A percentile compares a stretch with the other conserved stretches of the same genome.
phyloP scores from a whole-genome alignment of 371 early-diverging fungal species.

The Mortierella sp. region DNA sequence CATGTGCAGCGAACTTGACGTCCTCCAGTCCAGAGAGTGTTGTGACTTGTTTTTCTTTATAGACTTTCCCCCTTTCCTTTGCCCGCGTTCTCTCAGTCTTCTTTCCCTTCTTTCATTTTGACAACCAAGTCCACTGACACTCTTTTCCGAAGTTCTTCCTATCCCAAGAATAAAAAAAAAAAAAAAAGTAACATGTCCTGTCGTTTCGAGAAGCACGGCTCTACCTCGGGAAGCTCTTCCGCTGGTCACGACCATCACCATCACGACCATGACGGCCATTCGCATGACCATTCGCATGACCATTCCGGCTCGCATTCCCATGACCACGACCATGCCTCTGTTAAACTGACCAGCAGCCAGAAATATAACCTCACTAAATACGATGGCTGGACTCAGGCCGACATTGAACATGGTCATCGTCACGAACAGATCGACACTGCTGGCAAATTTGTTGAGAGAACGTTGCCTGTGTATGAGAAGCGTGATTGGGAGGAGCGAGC shows the following conservation, averaged over 20 bases:
- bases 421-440: constrained; percentile 92
- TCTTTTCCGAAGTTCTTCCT: background rate
- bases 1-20: too few relatives aligned
- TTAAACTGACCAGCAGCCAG: constrained; percentile 38
- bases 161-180: background rate
- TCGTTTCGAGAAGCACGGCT: constrained; percentile 52
- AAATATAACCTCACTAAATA: constrained; percentile 47
- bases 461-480: constrained; percentile 71
- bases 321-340: constrained; percentile 19
- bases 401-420: constrained; percentile 84
- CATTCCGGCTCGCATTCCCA: constrained; percentile 20
- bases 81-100: background rate
- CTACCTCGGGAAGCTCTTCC: constrained; percentile 23
- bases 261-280: constrained; percentile 38
- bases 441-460: constrained; percentile 84
- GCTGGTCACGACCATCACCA: constrained; percentile 35
- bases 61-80: too few relatives aligned
- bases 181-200: constrained; percentile 34
- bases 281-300: constrained; percentile 23
- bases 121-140: too few relatives aligned
- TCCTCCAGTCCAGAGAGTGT: too few relatives aligned
- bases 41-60: too few relatives aligned
- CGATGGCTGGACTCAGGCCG: constrained; percentile 51
- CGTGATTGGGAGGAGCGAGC: constrained; percentile 93
- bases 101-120: too few relatives aligned